Evolutionary conservation across 2,329 filamentous ascomycete genomes (phyloP).

Genomic region (Exophiala oligosperma): DNA sequence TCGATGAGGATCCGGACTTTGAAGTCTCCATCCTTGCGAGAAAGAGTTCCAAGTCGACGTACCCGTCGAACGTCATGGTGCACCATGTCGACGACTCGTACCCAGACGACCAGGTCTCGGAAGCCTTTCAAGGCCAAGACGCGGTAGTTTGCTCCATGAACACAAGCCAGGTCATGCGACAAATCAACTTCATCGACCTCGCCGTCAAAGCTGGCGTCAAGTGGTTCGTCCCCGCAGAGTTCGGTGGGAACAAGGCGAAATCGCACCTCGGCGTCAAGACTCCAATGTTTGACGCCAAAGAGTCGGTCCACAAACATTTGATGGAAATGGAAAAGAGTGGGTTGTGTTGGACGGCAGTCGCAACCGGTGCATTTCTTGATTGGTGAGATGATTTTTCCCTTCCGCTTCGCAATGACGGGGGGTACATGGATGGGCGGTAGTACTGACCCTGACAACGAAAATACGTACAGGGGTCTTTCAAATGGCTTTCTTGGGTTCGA

Average conservation of each 20-base stretch:
- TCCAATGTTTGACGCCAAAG: slow-evolving; percentile 35
- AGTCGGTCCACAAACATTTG: slow-evolving; percentile 31
- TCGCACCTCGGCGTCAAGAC: slow-evolving; percentile 22
- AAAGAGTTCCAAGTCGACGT: no score
- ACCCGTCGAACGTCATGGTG: no score
- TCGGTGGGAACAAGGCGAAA: slow-evolving; percentile 20
- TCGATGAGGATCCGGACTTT: no score
- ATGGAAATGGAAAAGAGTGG: slow-evolving; percentile 16
- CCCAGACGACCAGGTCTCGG: neutral
- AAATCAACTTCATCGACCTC: slow-evolving; percentile 36
- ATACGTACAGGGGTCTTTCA: slow-evolving; percentile 21
- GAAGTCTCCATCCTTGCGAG: no score
- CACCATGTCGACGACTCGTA: no score
- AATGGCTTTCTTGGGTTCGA: slow-evolving; percentile 49
- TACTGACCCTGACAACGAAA: neutral
- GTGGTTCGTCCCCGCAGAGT: slow-evolving; percentile 38
- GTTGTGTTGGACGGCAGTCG: slow-evolving; percentile 33
- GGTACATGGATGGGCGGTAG: no score
- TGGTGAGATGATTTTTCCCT: slow-evolving; percentile 24
- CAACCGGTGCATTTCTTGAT: slow-evolving; percentile 36
- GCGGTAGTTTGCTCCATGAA: slow-evolving; percentile 28
- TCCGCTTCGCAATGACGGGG: neutral
- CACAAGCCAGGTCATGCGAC: slow-evolving; percentile 13
- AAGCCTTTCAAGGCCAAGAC: slow-evolving; percentile 30
- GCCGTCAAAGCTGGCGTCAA: slow-evolving; percentile 35